Evolutionary conservation across 139 green algal genomes (phyloP), one percentile per base, ranked within the genome.

Genomic region (Limnomonas spitsbergensis): DNA sequence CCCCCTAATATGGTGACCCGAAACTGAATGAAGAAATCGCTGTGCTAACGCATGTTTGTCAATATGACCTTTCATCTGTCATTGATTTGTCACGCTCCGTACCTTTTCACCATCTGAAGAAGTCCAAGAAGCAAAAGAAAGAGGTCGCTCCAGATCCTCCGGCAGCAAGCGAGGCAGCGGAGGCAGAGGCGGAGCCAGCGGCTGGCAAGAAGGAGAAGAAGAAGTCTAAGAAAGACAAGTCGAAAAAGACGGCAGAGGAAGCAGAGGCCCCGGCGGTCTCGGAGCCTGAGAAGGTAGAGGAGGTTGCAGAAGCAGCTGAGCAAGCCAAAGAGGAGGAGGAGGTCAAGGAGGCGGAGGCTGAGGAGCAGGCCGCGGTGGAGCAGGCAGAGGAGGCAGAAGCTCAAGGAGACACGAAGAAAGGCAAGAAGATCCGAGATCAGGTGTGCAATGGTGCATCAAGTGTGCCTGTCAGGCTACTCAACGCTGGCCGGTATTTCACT

Each of bases 151-250:
- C 80, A 66, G 61, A 53, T 56, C 75, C 37, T 0, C 26, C 40
- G 0, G 39, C 37, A 69, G 20, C 20, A 9, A 4, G 24, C n/a
- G 26, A 35, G 72, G 68, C 61, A 27, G 53, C 37, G 39, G 27
- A 81, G 42, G 38, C 52, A 27, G 26, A 40, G 29, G 37, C 66
- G 2, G 40, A 77, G 52, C 31, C 35, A 26, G 37, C 75, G 70
- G 71, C 70, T 61, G 42, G 39, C 20, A 61, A 83, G 35, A 78
- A 83, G 73, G 36, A 69, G 29, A 54, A 67, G 32, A 53, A 83
- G 61, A 70, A 83, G 40, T 56, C 4, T 34, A 80, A 80, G 79
- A 80, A 85, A 47, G 38, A 70, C 29, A 36, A 70, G 56, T 14
- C 9, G 27, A 32, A 24, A 70, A 70, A 70, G 56, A 70, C 9